Base-by-base conservation (phyloP, 106 monocot genomes). In the Dendrobium officinale region DNA sequence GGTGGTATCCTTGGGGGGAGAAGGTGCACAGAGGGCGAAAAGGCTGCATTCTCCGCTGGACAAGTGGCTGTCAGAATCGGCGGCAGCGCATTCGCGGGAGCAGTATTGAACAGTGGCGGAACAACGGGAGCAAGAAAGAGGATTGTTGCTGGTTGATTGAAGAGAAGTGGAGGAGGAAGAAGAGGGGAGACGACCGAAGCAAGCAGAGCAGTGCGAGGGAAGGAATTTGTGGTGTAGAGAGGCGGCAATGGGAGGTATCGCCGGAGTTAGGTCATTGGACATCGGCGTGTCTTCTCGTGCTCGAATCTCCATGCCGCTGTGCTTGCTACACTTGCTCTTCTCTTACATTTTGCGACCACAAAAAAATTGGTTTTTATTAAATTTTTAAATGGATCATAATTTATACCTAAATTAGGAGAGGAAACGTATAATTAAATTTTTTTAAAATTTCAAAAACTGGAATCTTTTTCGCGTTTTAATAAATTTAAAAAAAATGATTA, bases 211-310 rank as follows among this genome's bases (percentile, higher is more conserved):
- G 77, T 80, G 88, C 73, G 90, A 84, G 20, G 1, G 13, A 76
- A 97, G 94, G 78, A 85, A 86, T 64, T 37, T 42, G 68, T 78
- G 67, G 82, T 94, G 92, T 67, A 94, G 94, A 55, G 90, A 75
- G 29, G 80, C 85, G 72, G 87, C 93, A 81, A 86, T 55, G 13
- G 96, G 88, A 9, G 83, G 84, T 40, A 92, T 61, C 5, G 83
- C 44, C 3, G 86, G 85, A 15, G 83, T 90, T 19, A 96, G 72
- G 86, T 96, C 93, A 10, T 70, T 72, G 29, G 87, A 79, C 80
- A 84, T 79, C 33, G 7, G 67, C 42, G 83, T 85, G 37, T 88
- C 82, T 20, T 81, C 80, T 19, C 70, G 0, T 3, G 92, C 92
- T 73, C 89, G 78, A 85, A 96, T 64, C 87, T 90, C 93, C 96